These are phyloP conservation scores for Pseudofabraea citricarpa DNA, from an alignment of 2,329 filamentous ascomycete species.

Conservation along the genomic window DNA sequence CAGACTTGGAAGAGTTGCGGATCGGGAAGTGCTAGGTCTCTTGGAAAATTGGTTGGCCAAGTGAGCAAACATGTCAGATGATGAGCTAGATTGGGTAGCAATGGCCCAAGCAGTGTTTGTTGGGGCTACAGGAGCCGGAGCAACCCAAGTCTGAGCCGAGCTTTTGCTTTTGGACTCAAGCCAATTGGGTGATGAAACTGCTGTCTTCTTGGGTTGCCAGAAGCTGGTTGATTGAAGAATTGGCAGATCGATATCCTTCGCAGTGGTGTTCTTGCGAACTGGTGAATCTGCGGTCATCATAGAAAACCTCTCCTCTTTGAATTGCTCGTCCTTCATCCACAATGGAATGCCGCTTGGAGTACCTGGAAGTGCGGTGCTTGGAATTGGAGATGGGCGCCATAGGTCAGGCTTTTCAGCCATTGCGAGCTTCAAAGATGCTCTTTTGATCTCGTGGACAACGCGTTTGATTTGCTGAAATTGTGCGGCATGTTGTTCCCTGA, in stretches of 20 bases:
- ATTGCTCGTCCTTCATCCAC: not conserved
- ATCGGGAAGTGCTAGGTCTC: not conserved
- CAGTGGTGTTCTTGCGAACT: too few relatives aligned
- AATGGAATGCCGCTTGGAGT: too few relatives aligned
- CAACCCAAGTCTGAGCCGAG: not conserved
- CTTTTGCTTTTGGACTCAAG: not conserved
- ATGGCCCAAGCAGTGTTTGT: not conserved
- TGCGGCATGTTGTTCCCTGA: not conserved
- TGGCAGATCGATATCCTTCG: too few relatives aligned
- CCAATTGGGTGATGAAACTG: not conserved
- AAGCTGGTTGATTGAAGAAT: too few relatives aligned
- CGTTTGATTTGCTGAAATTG: not conserved
- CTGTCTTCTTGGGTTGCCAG: not conserved
- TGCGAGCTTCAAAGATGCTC: not conserved
- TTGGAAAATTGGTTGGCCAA: not conserved
- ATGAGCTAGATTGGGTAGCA: not conserved
- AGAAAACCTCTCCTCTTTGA: too few relatives aligned
- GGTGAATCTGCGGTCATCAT: too few relatives aligned
- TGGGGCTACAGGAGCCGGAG: not conserved
- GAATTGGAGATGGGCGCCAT: too few relatives aligned
- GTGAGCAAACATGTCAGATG: not conserved
- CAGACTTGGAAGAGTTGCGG: not conserved
- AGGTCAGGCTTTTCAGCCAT: too few relatives aligned
- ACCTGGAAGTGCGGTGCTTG: too few relatives aligned
- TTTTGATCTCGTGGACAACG: not conserved